Percentiles rank a stretch among this genome's conserved stretches.
Evolutionary conservation across 1,139 yeast genomes (phyloP).

Genomic region (Candida glucosophila): DNA sequence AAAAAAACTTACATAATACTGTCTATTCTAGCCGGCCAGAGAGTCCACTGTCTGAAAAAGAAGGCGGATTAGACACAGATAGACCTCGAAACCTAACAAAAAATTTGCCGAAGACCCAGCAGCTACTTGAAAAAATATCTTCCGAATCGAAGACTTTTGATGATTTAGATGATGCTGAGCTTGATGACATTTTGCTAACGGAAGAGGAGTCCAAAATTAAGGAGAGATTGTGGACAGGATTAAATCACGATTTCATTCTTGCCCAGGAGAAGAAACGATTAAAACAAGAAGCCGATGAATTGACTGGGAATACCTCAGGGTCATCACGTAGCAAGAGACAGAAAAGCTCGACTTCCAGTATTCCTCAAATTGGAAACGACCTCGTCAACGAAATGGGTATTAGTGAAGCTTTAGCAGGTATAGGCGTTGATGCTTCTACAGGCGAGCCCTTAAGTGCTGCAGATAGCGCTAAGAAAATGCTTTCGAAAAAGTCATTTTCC

Average conservation of each 20-base stretch:
- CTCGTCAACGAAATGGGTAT: slow-evolving; percentile 23
- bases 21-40: slow-evolving; percentile 17
- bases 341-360: slow-evolving; percentile 9
- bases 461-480: slow-evolving; percentile 65
- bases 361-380: slow-evolving; percentile 10
- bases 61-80: slow-evolving; percentile 22
- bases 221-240: slow-evolving; percentile 80
- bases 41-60: slow-evolving; percentile 13
- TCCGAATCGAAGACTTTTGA: slow-evolving; percentile 57
- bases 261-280: slow-evolving; percentile 82
- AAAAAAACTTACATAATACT: slow-evolving; percentile 11
- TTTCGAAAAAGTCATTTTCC: slow-evolving; percentile 65
- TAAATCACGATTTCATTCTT: slow-evolving; percentile 75
- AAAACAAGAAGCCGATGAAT: slow-evolving; percentile 78
- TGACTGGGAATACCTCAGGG: slow-evolving; percentile 64
- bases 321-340: slow-evolving; percentile 30
- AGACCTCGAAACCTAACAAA: slow-evolving; percentile 47
- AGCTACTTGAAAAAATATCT: slow-evolving; percentile 42
- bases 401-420: slow-evolving; percentile 26
- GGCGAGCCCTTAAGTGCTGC: slow-evolving; percentile 51
- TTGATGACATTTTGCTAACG: slow-evolving; percentile 49
- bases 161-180: slow-evolving; percentile 79
- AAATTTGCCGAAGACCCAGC: slow-evolving; percentile 46
- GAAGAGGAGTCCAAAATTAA: slow-evolving; percentile 63
- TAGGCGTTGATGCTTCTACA: slow-evolving; percentile 32